Conservation (phyloP, 179 eudicot species). For the Dionaea muscipula region DNA sequence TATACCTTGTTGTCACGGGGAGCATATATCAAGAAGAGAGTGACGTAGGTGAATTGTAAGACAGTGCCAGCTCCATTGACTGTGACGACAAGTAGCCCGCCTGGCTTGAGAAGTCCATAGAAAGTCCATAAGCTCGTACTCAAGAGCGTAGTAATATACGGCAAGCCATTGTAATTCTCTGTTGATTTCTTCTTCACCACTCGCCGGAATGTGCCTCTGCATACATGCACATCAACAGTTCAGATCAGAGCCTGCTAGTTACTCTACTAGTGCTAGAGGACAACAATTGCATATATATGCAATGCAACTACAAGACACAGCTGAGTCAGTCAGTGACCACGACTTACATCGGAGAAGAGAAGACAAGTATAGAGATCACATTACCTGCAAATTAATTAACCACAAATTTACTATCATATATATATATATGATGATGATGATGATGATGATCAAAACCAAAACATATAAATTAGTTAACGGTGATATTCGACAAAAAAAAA, state of each 20-base stretch:
- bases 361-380: conserved; percentile 20
- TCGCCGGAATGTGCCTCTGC: conserved; percentile 22
- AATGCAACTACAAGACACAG: background rate
- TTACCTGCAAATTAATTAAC: conserved; percentile 1
- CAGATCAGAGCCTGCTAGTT: background rate
- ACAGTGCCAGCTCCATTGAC: conserved; percentile 28
- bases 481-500: background rate
- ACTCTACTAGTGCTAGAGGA: background rate
- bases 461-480: too few relatives aligned
- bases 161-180: conserved; percentile 23
- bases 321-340: background rate
- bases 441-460: too few relatives aligned
- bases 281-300: background rate
- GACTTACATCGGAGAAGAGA: conserved; percentile 30
- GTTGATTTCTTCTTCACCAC: conserved; percentile 30
- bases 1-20: conserved; percentile 24
- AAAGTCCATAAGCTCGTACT: conserved; percentile 28
- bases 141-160: conserved; percentile 25
- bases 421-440: too few relatives aligned
- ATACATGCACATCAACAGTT: background rate
- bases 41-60: conserved; percentile 25
- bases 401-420: too few relatives aligned
- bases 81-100: conserved; percentile 19
- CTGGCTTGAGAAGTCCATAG: conserved; percentile 25
- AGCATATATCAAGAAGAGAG: conserved; percentile 27